Evolutionary conservation across 768 basidiomycete species (phyloP), one percentile per base, ranked within the genome.

Genomic region (Lactifluus volemus): DNA sequence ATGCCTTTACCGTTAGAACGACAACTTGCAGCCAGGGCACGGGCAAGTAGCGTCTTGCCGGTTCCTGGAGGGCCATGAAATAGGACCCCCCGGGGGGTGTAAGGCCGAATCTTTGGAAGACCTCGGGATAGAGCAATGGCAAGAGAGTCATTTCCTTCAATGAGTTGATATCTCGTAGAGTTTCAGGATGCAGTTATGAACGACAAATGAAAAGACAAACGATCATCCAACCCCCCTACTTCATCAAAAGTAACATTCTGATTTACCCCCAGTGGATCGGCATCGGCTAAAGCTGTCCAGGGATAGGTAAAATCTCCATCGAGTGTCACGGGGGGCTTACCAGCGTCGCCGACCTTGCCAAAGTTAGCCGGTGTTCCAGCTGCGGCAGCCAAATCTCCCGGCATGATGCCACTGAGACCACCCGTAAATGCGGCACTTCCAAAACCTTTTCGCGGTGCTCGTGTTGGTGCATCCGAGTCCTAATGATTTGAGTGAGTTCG

Each of bases 61-160:
- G 97, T 99, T n/a, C 97, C 97, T 0, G 97, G 97, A 10, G 97
- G 97, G 15, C 97, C 97, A 70, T 98, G 96, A 74, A 99, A 97
- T 21, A 99, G 76, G 0, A 99, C 97, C 53, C 97, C 97, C 36
- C 97, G 81, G 2, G 97, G 97, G 97, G 97, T 0, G 93, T 98
- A 42, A 99, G 84, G 53, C 84, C 86, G 73, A 98, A 96, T 51
- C 85, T 84, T 66, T 95, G 92, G 70, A 98, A 98, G 14, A 99
- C 85, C 72, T 99, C 97, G 0, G 97, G 97, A 70, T 99, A 98
- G 25, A 98, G 76, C 0, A 99, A 77, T 2, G 97, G 97, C 0
- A 99, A 80, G 9, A 98, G 79, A 0, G 98, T 98, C 97, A 99
- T 98, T 71, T 99, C 97, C 75, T 98, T 98, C 61, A 98, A 75